These are phyloP conservation scores for Selaginella moellendorffii DNA, from an alignment of 75 land plant species.

Conservation along the genomic window DNA sequence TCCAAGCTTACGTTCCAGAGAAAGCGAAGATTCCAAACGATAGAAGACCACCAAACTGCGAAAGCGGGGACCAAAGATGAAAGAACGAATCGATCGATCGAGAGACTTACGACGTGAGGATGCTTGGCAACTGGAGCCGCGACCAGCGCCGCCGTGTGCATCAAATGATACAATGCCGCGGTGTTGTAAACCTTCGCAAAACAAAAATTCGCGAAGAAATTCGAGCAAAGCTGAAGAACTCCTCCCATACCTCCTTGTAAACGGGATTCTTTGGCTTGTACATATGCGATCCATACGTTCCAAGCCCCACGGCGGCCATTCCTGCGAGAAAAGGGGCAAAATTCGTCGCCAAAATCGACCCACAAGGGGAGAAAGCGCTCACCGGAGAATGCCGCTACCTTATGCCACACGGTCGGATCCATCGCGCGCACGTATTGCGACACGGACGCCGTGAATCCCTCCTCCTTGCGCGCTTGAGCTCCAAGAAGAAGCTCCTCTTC, in stretches of 20 bases:
- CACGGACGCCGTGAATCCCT: background rate
- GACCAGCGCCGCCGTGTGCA: constrained; percentile 73
- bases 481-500: background rate
- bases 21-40: constrained; percentile 73
- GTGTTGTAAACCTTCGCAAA: constrained; percentile 69
- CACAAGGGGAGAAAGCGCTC: background rate
- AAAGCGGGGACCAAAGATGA: constrained; percentile 1
- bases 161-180: constrained; percentile 78
- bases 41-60: constrained; percentile 76
- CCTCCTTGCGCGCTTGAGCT: background rate
- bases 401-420: constrained; percentile 61
- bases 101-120: constrained; percentile 53
- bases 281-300: constrained; percentile 70
- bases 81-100: background rate
- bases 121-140: constrained; percentile 61
- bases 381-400: constrained; percentile 82
- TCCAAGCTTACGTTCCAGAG: constrained; percentile 94
- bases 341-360: background rate
- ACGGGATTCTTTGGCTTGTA: constrained; percentile 58
- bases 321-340: constrained; percentile 31
- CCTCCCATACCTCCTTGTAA: constrained; percentile 55
- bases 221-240: background rate
- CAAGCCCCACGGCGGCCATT: constrained; percentile 61
- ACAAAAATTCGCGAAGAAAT: background rate
- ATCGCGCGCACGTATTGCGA: constrained; percentile 13